Base-by-base conservation (phyloP, 2,329 filamentous ascomycete species). In the Orbilia javanica region DNA sequence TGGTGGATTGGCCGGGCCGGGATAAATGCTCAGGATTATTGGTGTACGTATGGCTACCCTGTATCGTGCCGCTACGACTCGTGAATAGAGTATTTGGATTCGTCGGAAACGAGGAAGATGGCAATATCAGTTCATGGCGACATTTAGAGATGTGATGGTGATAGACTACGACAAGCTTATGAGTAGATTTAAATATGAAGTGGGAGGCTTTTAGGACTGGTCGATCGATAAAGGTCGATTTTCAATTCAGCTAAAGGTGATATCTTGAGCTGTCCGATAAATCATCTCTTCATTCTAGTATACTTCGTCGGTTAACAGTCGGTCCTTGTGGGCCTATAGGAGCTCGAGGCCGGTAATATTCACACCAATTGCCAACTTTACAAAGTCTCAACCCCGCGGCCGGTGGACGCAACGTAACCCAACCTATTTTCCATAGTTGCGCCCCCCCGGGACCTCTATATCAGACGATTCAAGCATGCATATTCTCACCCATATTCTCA, bases 1-100 rank as follows among this genome's bases (percentile, higher is more conserved):
- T 34, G n/a, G 52, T 60, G 55, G 34, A 27, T 60, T 22, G 11
- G 20, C 11, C 55, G 55, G 55, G n/a, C 55, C 55, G 34, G 15
- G 55, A 10, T 34, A 11, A 60, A 22, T 18, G 3, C 8, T n/a
- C n/a, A n/a, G n/a, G n/a, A n/a, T n/a, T 15, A 42, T 60, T 42
- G 20, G 34, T 27, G 3, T 27, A 18, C 11, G 2, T 53, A n/a
- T 18, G 3, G 22, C 20, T 8, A 29, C 8, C 20, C 2, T 31
- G n/a, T n/a, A n/a, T 18, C n/a, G 7, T 6, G n/a, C 6, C 8
- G 42, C 6, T 20, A 44, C 8, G 11, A 6, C 3, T 6, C 2
- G 15, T 6, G 42, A 44, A 2, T 15, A 2, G 18, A 18, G 42
- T 18, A 42, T n/a, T 13, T 42, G 13, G n/a, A 7, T 44, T 44